Percentiles rank a stretch among this genome's conserved stretches.
These are phyloP conservation scores for Suhomyces terraborum DNA, from an alignment of 1,139 yeast species.

Conservation along the genomic window DNA sequence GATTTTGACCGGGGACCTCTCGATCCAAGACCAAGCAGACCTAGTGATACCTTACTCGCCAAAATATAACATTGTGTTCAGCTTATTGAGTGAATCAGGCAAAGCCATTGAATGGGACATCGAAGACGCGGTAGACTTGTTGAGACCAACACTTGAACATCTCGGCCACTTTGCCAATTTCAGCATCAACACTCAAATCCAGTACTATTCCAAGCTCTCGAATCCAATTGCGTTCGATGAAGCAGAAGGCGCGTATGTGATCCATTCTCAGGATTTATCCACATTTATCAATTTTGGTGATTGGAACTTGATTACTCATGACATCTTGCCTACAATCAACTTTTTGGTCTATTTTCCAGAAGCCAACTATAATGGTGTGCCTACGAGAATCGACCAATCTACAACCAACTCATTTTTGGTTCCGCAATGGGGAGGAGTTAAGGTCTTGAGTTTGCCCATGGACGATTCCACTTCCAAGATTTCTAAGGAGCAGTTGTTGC, in stretches of 20 bases:
- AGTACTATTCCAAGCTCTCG: slow-evolving; percentile 58
- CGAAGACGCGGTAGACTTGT: slow-evolving; percentile 27
- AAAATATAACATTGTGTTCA: slow-evolving; percentile 65
- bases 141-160: slow-evolving; percentile 31
- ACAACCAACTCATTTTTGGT: slow-evolving; percentile 68
- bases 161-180: slow-evolving; percentile 63
- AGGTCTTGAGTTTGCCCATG: slow-evolving; percentile 49
- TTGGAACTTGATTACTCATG: slow-evolving; percentile 67
- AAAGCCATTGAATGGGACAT: slow-evolving; percentile 44
- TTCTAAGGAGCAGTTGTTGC: slow-evolving; percentile 50
- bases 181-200: slow-evolving; percentile 77
- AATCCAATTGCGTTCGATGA: slow-evolving; percentile 29
- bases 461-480: slow-evolving; percentile 27
- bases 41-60: slow-evolving; percentile 60
- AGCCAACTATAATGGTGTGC: slow-evolving; percentile 42
- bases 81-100: slow-evolving; percentile 50
- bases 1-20: slow-evolving; percentile 8
- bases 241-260: slow-evolving; percentile 32
- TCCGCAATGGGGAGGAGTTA: slow-evolving; percentile 89
- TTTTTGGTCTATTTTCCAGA: slow-evolving; percentile 67
- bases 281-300: slow-evolving; percentile 77
- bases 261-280: slow-evolving; percentile 51
- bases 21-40: slow-evolving; percentile 18
- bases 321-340: slow-evolving; percentile 65
- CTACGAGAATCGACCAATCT: slow-evolving; percentile 48